Conservation (phyloP, 441 rosid genomes). For the Croton setiger region DNA sequence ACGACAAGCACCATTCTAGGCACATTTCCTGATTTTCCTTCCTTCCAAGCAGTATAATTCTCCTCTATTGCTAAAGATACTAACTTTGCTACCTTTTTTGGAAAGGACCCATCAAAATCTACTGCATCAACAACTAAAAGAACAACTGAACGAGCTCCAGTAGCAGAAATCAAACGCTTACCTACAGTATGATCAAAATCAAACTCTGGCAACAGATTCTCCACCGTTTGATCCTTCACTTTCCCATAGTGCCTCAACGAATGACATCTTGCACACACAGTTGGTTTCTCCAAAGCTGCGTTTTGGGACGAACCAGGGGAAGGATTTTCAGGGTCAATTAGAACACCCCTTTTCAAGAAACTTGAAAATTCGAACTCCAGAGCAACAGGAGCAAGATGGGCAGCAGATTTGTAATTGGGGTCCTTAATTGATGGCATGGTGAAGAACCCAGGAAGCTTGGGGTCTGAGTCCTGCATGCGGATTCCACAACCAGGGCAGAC, state of each 20-base stretch:
- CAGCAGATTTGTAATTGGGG: constrained; percentile 24
- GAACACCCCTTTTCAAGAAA: constrained; percentile 57
- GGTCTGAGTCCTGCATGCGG: constrained; percentile 63
- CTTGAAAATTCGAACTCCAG: constrained; percentile 49
- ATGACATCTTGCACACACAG: constrained; percentile 86
- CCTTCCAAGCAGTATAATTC: constrained; percentile 70
- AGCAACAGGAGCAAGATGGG: constrained; percentile 47
- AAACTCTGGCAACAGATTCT: constrained; percentile 88
- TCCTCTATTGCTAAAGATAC: constrained; percentile 68
- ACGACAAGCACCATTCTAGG: constrained; percentile 79
- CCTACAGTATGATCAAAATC: constrained; percentile 87
- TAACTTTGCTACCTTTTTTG: constrained; percentile 64
- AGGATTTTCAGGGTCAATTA: constrained; percentile 34
- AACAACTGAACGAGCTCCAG: constrained; percentile 75
- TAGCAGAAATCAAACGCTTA: constrained; percentile 51
- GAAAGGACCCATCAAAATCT: constrained; percentile 90
- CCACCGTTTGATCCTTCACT: constrained; percentile 78
- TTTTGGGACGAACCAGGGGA: background rate
- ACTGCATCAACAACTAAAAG: constrained; percentile 82
- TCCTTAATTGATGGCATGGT: constrained; percentile 46
- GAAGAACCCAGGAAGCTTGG: constrained; percentile 79
- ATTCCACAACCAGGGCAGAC: constrained; percentile 95
- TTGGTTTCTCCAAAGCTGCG: constrained; percentile 32
- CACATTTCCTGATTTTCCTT: constrained; percentile 74
- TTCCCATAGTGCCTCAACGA: constrained; percentile 82